These are phyloP conservation scores for Prunus fruticosa DNA, from an alignment of 306 rosid genomes.

Conservation along the genomic window DNA sequence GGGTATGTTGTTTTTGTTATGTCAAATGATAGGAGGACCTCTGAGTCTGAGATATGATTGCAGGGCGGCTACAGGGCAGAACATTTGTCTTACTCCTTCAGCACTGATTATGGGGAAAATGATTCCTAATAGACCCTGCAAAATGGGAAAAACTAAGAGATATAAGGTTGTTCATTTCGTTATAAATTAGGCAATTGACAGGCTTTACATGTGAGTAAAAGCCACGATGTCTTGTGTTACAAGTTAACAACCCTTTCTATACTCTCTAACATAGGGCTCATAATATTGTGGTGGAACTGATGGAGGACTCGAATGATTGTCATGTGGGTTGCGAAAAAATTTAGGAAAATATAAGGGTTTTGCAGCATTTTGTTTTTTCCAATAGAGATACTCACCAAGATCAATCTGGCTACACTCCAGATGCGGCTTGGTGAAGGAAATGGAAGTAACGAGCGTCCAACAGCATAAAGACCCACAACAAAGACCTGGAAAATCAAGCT, in stretches of 20 bases:
- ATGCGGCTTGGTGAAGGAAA: conserved; percentile 52
- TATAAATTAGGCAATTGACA: neutral
- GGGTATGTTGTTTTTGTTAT: neutral
- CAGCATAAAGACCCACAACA: conserved; percentile 47
- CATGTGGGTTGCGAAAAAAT: neutral
- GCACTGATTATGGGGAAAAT: conserved; percentile 26
- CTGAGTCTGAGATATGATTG: conserved; percentile 23
- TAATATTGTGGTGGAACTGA: neutral
- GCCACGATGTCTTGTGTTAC: neutral
- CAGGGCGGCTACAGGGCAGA: conserved; percentile 25
- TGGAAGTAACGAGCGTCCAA: conserved; percentile 46
- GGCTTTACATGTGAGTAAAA: neutral
- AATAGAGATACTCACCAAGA: conserved; percentile 32
- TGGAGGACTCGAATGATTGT: neutral
- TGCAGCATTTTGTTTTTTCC: neutral
- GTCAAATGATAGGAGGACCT: conserved; percentile 8
- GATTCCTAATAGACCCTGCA: conserved; percentile 27
- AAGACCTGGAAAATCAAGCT: conserved; percentile 56
- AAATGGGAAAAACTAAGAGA: neutral
- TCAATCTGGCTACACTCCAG: conserved; percentile 48
- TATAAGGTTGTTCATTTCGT: neutral
- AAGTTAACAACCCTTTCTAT: neutral
- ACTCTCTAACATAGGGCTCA: neutral
- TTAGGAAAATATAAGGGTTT: neutral
- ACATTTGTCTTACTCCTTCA: conserved; percentile 29